Percentiles rank a stretch among this genome's conserved stretches.
Conservation (phyloP, 2,329 filamentous ascomycete genomes). For the Penicillium sp. region DNA sequence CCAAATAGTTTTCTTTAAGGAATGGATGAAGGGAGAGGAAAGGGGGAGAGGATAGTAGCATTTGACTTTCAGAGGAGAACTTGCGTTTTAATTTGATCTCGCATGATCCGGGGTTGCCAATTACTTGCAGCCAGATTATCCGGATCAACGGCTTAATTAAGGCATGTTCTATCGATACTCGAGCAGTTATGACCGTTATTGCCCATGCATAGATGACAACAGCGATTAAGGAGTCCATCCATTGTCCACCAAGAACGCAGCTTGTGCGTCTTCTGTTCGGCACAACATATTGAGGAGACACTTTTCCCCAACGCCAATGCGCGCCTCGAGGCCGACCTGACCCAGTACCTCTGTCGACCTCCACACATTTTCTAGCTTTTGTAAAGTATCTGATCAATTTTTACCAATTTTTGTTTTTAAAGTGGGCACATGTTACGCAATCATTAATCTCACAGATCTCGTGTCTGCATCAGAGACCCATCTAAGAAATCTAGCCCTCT, state of each 20-base stretch:
- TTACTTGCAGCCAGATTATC: neutral
- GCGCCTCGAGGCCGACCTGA: conserved; percentile 28
- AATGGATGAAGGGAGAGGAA: too few species aligned
- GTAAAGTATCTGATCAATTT: neutral
- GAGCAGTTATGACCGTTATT: conserved; percentile 5
- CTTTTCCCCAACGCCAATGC: conserved; percentile 27
- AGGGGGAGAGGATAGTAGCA: too few species aligned
- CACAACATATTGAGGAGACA: conserved; percentile 31
- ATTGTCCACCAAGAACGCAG: conserved; percentile 18
- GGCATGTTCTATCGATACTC: neutral
- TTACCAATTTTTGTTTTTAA: conserved; percentile 14
- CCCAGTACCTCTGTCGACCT: conserved; percentile 20
- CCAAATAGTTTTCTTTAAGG: too few species aligned
- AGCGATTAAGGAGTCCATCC: conserved; percentile 30
- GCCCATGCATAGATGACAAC: conserved; percentile 29
- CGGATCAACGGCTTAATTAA: neutral
- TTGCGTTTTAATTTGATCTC: neutral
- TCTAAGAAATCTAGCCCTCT: conserved; percentile 5
- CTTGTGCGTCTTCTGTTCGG: conserved; percentile 8
- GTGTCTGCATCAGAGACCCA: neutral
- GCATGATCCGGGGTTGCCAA: neutral
- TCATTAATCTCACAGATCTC: neutral
- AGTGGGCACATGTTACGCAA: conserved; percentile 1
- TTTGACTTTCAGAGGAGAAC: neutral
- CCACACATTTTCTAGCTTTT: conserved; percentile 5